Evolutionary conservation across 495 filamentous ascomycete species (phyloP).

Genomic region (Bathelium albidoporum): DNA sequence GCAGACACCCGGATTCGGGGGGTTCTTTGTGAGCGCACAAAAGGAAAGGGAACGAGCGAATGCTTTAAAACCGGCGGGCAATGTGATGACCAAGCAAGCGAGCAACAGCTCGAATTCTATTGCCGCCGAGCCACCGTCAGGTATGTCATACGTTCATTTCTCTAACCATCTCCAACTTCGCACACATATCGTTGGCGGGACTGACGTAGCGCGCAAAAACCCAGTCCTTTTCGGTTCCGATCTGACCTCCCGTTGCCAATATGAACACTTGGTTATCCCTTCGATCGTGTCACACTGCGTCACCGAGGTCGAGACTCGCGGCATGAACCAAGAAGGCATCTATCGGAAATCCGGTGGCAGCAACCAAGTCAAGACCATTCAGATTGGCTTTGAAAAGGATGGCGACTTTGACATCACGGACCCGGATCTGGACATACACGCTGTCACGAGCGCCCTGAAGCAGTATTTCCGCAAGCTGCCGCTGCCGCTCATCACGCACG

Average conservation of each 20-base stretch:
- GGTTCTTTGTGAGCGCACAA: conserved; percentile 38
- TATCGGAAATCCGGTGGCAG: conserved; percentile 95
- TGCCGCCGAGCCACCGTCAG: conserved; percentile 14
- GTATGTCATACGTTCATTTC: conserved; percentile 5
- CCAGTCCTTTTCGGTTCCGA: conserved; percentile 81
- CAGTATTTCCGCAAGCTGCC: conserved; percentile 96
- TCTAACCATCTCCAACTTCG: too few relatives aligned
- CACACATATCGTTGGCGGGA: conserved; percentile 15
- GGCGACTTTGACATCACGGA: conserved; percentile 87
- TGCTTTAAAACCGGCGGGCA: conserved; percentile 29
- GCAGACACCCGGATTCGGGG: conserved; percentile 44
- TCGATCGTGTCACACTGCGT: conserved; percentile 88
- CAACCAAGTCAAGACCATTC: conserved; percentile 73
- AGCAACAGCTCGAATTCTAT: conserved; percentile 29
- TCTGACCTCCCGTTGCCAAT: conserved; percentile 73
- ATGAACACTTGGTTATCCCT: conserved; percentile 81
- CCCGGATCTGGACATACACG: conserved; percentile 86
- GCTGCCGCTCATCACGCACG: conserved; percentile 80
- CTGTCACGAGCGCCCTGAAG: conserved; percentile 90
- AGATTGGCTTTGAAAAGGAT: conserved; percentile 78
- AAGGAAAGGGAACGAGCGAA: conserved; percentile 37
- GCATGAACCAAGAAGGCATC: conserved; percentile 96
- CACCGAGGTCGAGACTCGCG: conserved; percentile 90
- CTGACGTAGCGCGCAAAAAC: conserved; percentile 10
- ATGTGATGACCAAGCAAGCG: conserved; percentile 33